phyloP scores from a whole-genome alignment of 805 yeast species.

The Ogataea dorogensis region DNA sequence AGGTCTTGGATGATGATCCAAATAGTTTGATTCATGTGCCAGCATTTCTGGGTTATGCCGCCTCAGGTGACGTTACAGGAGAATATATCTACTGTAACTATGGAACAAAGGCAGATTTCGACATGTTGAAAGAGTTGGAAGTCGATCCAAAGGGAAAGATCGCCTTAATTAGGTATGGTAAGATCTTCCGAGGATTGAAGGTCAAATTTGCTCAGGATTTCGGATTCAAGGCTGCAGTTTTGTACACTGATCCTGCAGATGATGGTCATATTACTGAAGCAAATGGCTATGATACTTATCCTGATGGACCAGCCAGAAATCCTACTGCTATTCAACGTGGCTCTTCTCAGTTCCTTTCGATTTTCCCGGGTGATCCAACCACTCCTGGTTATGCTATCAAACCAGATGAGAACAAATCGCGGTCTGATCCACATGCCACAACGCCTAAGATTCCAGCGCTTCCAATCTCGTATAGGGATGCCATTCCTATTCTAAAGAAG shows the following conservation, averaged over 20 bases:
- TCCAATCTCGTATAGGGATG: constrained; percentile 65
- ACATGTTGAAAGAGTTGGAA: constrained; percentile 42
- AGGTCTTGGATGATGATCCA: constrained; percentile 46
- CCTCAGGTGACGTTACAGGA: constrained; percentile 71
- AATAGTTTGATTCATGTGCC: constrained; percentile 55
- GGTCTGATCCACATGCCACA: constrained; percentile 47
- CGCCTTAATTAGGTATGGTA: constrained; percentile 67
- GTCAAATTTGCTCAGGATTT: constrained; percentile 72
- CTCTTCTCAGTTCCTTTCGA: constrained; percentile 60
- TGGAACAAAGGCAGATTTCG: constrained; percentile 63
- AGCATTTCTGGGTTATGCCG: constrained; percentile 75
- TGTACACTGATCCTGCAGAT: constrained; percentile 71
- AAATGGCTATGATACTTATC: constrained; percentile 65
- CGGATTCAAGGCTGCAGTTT: constrained; percentile 65
- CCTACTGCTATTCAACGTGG: constrained; percentile 79
- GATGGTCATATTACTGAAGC: constrained; percentile 50
- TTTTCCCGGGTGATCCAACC: constrained; percentile 74
- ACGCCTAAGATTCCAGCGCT: constrained; percentile 69
- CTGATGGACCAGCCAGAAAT: constrained; percentile 74
- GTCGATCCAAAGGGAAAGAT: constrained; percentile 56
- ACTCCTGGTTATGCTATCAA: constrained; percentile 67
- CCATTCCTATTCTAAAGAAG: constrained; percentile 56
- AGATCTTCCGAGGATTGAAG: constrained; percentile 67
- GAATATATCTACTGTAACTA: constrained; percentile 65
- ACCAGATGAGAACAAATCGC: constrained; percentile 51